These are phyloP conservation scores for Monosporascus ibericus DNA, from an alignment of 2,329 filamentous ascomycete genomes.

Conservation along the genomic window DNA sequence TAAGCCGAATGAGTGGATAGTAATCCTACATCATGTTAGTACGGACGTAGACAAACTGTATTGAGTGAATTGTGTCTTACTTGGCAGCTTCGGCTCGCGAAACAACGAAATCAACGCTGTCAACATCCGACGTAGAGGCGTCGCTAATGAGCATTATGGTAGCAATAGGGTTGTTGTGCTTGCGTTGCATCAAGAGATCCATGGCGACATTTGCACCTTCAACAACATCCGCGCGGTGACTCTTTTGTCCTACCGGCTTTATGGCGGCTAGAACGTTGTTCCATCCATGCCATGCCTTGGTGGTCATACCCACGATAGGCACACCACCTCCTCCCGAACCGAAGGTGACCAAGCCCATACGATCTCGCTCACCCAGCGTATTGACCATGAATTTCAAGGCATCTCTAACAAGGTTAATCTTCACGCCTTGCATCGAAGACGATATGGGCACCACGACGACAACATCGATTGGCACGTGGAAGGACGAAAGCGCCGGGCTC, in stretches of 20 bases:
- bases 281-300: slow-evolving; percentile 92
- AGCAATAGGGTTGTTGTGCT: slow-evolving; percentile 90
- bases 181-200: slow-evolving; percentile 97
- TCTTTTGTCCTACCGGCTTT: slow-evolving; percentile 92
- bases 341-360: slow-evolving; percentile 96
- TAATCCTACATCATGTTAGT: slow-evolving; percentile 54
- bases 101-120: slow-evolving; percentile 96
- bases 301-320: slow-evolving; percentile 96
- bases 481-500: slow-evolving; percentile 42
- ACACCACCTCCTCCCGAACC: slow-evolving; percentile 90
- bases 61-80: slow-evolving; percentile 43
- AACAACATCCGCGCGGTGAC: slow-evolving; percentile 89
- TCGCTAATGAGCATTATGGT: slow-evolving; percentile 97
- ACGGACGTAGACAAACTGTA: not conserved
- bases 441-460: slow-evolving; percentile 96
- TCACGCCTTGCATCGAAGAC: slow-evolving; percentile 98
- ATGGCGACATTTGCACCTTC: slow-evolving; percentile 97
- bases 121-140: slow-evolving; percentile 86
- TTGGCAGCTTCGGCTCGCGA: slow-evolving; percentile 95
- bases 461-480: slow-evolving; percentile 90
- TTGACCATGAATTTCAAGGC: slow-evolving; percentile 87
- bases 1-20: slow-evolving; percentile 93
- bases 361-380: slow-evolving; percentile 83
- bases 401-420: slow-evolving; percentile 90
- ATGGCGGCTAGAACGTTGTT: slow-evolving; percentile 78